Conservation (phyloP, 2,329 filamentous ascomycete species). For the Trichoderma sp. region DNA sequence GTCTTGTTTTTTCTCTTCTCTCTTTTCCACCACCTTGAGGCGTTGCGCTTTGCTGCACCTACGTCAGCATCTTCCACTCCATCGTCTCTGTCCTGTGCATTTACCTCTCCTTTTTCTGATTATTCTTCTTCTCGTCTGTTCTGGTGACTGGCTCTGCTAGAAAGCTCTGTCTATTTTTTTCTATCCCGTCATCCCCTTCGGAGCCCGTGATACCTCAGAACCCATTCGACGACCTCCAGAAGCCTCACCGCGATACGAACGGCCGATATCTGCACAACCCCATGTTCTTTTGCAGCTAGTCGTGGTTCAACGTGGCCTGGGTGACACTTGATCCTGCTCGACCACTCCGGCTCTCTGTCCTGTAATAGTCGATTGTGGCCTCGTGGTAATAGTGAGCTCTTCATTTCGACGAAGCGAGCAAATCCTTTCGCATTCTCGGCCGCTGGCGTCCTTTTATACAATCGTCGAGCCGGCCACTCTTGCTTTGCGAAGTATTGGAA, state of each 20-base stretch:
- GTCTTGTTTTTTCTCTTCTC: slow-evolving; percentile 29
- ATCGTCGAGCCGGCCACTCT: slow-evolving; percentile 30
- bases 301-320: slow-evolving; percentile 39
- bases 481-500: slow-evolving; percentile 10
- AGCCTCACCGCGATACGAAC: slow-evolving; percentile 31
- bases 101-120: slow-evolving; percentile 37
- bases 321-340: slow-evolving; percentile 39
- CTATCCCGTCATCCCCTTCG: slow-evolving; percentile 35
- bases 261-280: slow-evolving; percentile 34
- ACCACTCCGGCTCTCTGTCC: slow-evolving; percentile 30
- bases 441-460: slow-evolving; percentile 60
- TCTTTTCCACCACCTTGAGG: slow-evolving; percentile 32
- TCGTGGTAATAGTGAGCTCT: slow-evolving; percentile 53
- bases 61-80: slow-evolving; percentile 34
- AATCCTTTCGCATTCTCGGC: slow-evolving; percentile 49
- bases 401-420: slow-evolving; percentile 42
- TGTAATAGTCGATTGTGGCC: slow-evolving; percentile 37
- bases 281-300: slow-evolving; percentile 41
- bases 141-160: slow-evolving; percentile 30
- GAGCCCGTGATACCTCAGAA: slow-evolving; percentile 37
- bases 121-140: slow-evolving; percentile 35
- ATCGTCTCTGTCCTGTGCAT: slow-evolving; percentile 35
- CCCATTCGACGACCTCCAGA: slow-evolving; percentile 28
- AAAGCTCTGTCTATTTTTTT: slow-evolving; percentile 33
- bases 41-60: slow-evolving; percentile 36